phyloP scores from a whole-genome alignment of 768 basidiomycete genomes.

The Pleurotus cornucopiae region DNA sequence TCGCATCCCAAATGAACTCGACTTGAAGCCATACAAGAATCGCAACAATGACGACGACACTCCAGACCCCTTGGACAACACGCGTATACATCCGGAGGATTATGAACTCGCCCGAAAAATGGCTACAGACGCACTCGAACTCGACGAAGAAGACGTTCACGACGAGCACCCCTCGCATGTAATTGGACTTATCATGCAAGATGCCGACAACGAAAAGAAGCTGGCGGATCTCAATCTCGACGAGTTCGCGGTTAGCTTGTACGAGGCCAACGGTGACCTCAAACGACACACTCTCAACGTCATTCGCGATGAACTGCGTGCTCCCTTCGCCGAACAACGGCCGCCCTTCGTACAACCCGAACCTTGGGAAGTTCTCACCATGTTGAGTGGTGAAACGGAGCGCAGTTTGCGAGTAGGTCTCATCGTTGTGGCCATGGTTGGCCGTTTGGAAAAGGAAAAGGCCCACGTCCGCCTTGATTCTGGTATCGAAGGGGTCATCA shows the following conservation, averaged over 20 bases:
- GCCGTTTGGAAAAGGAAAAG: slow-evolving; percentile 45
- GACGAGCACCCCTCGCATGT: slow-evolving; percentile 90
- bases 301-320: slow-evolving; percentile 81
- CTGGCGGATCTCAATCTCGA: slow-evolving; percentile 89
- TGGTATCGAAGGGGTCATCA: slow-evolving; percentile 83
- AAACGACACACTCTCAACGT: slow-evolving; percentile 88
- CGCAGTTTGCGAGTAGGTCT: slow-evolving; percentile 74
- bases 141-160: slow-evolving; percentile 96
- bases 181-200: slow-evolving; percentile 81
- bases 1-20: slow-evolving; percentile 73
- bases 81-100: slow-evolving; percentile 95
- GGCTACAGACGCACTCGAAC: slow-evolving; percentile 94
- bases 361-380: slow-evolving; percentile 83
- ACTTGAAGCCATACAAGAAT: slow-evolving; percentile 57
- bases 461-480: slow-evolving; percentile 84
- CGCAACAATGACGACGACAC: slow-evolving; percentile 66
- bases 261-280: slow-evolving; percentile 74
- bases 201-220: slow-evolving; percentile 73
- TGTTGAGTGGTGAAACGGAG: slow-evolving; percentile 91
- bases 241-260: slow-evolving; percentile 92
- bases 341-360: slow-evolving; percentile 56
- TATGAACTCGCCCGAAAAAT: slow-evolving; percentile 98
- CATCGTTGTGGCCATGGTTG: slow-evolving; percentile 73
- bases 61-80: slow-evolving; percentile 89
- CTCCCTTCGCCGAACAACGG: slow-evolving; percentile 78